phyloP scores from a whole-genome alignment of 495 filamentous ascomycete species.

The Pseudoneurospora amorphoporcata region DNA sequence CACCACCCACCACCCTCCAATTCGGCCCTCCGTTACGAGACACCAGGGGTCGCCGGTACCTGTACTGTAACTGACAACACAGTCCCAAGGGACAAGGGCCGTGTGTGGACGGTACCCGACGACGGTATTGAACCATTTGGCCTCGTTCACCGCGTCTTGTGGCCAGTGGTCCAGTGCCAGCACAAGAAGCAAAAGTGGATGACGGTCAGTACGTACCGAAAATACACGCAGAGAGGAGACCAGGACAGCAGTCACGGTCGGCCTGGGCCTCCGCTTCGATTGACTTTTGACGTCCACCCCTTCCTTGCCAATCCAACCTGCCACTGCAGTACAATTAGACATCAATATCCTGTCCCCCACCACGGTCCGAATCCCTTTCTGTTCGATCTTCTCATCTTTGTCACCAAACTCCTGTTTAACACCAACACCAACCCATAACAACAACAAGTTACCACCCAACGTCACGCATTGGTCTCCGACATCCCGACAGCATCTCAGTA shows the following conservation, averaged over 20 bases:
- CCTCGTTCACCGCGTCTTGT: not conserved
- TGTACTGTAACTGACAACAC: not conserved
- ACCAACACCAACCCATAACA: slow-evolving; percentile 1
- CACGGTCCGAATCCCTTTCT: slow-evolving; percentile 15
- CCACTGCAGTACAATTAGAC: slow-evolving; percentile 19
- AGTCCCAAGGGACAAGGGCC: not conserved
- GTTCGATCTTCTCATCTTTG: slow-evolving; percentile 7
- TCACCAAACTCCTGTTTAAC: slow-evolving; percentile 7
- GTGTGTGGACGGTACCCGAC: not conserved
- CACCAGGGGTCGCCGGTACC: not conserved
- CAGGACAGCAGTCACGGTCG: slow-evolving; percentile 2
- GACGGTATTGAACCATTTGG: not conserved
- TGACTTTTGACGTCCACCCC: slow-evolving; percentile 5
- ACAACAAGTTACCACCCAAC: not conserved
- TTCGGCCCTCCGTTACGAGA: not conserved
- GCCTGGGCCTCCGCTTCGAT: slow-evolving; percentile 9
- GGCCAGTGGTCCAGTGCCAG: not conserved
- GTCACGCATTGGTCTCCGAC: not conserved
- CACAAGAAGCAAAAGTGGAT: slow-evolving; percentile 15
- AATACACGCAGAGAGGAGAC: not conserved
- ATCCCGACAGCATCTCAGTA: not conserved
- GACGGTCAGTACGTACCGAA: slow-evolving; percentile 10
- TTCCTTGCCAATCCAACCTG: not conserved
- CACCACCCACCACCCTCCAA: not conserved
- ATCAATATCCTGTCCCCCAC: slow-evolving; percentile 26